A percentile compares a stretch with the other conserved stretches of the same genome.
Evolutionary conservation across 768 basidiomycete genomes (phyloP).

Genomic region (Gloeopeniophorella convolvens): DNA sequence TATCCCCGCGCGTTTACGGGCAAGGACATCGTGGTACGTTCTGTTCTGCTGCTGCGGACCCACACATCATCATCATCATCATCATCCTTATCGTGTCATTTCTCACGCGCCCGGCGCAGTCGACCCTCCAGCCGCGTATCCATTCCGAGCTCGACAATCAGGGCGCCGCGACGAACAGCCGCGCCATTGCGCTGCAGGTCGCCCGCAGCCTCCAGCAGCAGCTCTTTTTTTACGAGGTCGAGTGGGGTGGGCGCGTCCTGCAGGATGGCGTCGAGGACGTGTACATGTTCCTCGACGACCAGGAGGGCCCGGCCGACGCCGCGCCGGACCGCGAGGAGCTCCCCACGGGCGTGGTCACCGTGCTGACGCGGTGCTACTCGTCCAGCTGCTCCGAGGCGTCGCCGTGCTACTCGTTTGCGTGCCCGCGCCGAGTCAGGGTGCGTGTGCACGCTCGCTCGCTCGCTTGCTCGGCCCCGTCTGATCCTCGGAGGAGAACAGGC

Average conservation of each 20-base stretch:
- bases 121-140: conserved; percentile 82
- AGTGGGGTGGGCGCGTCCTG: conserved; percentile 80
- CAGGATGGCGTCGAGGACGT: conserved; percentile 90
- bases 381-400: conserved; percentile 76
- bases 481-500: not conserved
- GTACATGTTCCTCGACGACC: conserved; percentile 86
- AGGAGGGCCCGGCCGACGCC: conserved; percentile 55
- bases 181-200: conserved; percentile 78
- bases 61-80: too few relatives aligned
- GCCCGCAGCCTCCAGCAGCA: conserved; percentile 88
- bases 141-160: conserved; percentile 78
- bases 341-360: conserved; percentile 86
- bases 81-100: not conserved
- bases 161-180: conserved; percentile 66
- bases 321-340: conserved; percentile 61
- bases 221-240: conserved; percentile 94
- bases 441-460: too few relatives aligned
- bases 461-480: too few relatives aligned
- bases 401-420: conserved; percentile 78
- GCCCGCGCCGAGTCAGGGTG: conserved; percentile 55
- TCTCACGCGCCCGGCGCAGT: conserved; percentile 38
- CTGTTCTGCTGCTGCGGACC: too few relatives aligned
- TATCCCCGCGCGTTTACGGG: conserved; percentile 91
- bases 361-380: conserved; percentile 86
- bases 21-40: conserved; percentile 83